A percentile compares a stretch with the other conserved stretches of the same genome.
phyloP scores from a whole-genome alignment of 371 early-diverging fungal genomes.

The Mucor lusitanicus region DNA sequence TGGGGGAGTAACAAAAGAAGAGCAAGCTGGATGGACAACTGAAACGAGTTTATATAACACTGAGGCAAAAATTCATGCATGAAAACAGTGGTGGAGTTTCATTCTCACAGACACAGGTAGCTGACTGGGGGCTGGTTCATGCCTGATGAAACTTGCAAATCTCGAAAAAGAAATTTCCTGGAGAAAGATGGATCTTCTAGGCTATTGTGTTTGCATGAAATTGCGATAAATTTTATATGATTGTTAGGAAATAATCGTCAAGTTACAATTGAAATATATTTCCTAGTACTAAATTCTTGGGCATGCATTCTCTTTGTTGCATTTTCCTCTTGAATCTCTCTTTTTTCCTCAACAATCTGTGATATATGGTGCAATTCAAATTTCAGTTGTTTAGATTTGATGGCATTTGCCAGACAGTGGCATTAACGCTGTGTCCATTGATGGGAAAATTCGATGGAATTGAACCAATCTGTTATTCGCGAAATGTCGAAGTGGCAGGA shows the following conservation, averaged over 20 bases:
- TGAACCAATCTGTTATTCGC: constrained; percentile 90
- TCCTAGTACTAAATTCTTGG: not conserved
- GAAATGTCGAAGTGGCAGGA: constrained; percentile 84
- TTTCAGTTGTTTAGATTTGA: constrained; percentile 64
- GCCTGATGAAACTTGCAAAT: not conserved
- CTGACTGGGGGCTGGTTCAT: not conserved
- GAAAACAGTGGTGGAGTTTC: not conserved
- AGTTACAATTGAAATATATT: not conserved
- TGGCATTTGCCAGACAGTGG: constrained; percentile 79
- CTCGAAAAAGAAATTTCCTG: not conserved
- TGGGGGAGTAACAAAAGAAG: not conserved
- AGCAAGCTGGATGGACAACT: not conserved
- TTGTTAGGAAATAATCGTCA: not conserved
- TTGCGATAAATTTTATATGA: not conserved
- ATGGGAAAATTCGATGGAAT: constrained; percentile 76
- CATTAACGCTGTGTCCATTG: constrained; percentile 87
- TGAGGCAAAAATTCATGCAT: not conserved
- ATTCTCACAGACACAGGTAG: not conserved
- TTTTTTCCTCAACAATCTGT: not conserved
- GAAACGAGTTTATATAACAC: not conserved
- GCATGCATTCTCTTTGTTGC: constrained; percentile 1
- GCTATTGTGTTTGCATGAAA: not conserved
- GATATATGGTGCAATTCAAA: constrained; percentile 23
- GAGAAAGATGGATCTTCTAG: not conserved
- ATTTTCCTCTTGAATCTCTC: constrained; percentile 3